A percentile compares a stretch with the other conserved stretches of the same genome.
phyloP scores from a whole-genome alignment of 2,329 filamentous ascomycete genomes.

The Ceratocystis cubensis region DNA sequence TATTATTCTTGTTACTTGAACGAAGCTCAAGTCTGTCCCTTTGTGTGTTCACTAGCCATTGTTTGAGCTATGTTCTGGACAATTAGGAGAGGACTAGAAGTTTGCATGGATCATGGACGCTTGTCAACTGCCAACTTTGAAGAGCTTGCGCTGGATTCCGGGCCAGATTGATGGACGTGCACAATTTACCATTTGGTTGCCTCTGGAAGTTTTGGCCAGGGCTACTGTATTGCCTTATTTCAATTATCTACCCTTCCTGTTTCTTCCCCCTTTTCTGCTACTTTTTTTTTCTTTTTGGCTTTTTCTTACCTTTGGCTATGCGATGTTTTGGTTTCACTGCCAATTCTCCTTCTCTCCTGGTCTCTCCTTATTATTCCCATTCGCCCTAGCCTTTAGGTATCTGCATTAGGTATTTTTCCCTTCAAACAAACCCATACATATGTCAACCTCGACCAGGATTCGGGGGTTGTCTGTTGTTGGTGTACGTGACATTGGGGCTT shows the following conservation, averaged over 20 bases:
- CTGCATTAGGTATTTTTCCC: too few relatives aligned
- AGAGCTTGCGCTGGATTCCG: background rate
- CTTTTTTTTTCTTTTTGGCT: constrained; percentile 18
- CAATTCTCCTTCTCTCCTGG: too few relatives aligned
- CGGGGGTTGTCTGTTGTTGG: too few relatives aligned
- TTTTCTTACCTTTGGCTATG: background rate
- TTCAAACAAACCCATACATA: background rate
- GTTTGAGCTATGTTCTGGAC: background rate
- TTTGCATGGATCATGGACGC: background rate
- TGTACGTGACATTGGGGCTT: background rate
- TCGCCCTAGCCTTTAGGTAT: too few relatives aligned
- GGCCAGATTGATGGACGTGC: background rate
- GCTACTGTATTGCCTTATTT: too few relatives aligned
- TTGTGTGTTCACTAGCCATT: background rate
- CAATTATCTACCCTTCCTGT: constrained; percentile 22
- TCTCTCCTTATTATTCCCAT: too few relatives aligned
- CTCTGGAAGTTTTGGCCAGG: constrained; percentile 1
- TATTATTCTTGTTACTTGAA: background rate
- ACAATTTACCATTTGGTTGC: background rate
- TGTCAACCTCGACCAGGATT: background rate
- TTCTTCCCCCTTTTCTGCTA: constrained; percentile 24
- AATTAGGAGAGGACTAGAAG: background rate
- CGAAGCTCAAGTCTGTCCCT: background rate
- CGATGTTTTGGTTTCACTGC: background rate
- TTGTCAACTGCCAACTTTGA: background rate